These are phyloP conservation scores for Wickerhamomyces strasburgensis DNA, from an alignment of 805 yeast species.

Conservation along the genomic window DNA sequence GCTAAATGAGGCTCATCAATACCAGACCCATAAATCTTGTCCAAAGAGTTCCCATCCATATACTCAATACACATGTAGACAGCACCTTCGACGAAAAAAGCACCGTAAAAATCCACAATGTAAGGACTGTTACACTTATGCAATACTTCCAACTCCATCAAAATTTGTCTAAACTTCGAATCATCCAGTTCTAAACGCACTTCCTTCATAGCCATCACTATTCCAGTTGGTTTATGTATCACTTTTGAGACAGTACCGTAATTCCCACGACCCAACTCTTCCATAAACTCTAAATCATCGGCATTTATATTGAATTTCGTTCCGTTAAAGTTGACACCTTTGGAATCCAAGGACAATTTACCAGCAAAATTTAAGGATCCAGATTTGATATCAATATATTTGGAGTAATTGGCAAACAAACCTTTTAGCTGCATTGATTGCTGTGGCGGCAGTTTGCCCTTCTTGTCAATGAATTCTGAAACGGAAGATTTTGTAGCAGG, in stretches of 20 bases:
- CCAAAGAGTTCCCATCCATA: constrained; percentile 95
- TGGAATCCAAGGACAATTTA: constrained; percentile 84
- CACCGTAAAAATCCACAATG: constrained; percentile 95
- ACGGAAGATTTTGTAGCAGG: constrained; percentile 13
- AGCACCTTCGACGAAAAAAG: constrained; percentile 95
- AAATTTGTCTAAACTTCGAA: constrained; percentile 85
- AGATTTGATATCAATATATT: constrained; percentile 85
- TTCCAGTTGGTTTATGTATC: constrained; percentile 85
- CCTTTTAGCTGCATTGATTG: constrained; percentile 40
- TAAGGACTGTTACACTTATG: constrained; percentile 88
- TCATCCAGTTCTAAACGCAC: constrained; percentile 91
- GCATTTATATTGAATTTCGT: constrained; percentile 79
- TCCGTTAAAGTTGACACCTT: constrained; percentile 91
- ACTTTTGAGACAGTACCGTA: constrained; percentile 96
- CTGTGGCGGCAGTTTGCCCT: constrained; percentile 20
- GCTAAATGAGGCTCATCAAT: constrained; percentile 78
- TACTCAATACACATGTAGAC: constrained; percentile 98
- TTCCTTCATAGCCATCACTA: constrained; percentile 96
- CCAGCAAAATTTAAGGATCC: constrained; percentile 92
- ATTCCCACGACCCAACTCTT: constrained; percentile 92
- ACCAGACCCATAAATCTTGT: constrained; percentile 73
- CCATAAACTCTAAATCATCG: constrained; percentile 76
- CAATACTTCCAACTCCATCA: constrained; percentile 92
- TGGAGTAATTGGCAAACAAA: constrained; percentile 76
- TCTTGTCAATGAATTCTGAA: constrained; percentile 22